phyloP scores from a whole-genome alignment of 2,329 filamentous ascomycete species.

The Fusarium sp. region DNA sequence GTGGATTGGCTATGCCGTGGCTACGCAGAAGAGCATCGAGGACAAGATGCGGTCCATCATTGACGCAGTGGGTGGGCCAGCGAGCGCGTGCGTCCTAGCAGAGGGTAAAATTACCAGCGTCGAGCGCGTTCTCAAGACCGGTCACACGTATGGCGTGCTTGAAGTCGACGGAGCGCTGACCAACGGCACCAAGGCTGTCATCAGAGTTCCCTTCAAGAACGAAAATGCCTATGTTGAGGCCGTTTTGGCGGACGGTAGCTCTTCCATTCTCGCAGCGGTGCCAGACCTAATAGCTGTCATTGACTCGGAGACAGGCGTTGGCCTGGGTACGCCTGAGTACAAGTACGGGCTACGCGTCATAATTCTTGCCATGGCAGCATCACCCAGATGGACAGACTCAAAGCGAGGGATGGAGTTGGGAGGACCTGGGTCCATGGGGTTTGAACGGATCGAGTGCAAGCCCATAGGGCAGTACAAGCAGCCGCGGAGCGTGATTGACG shows the following conservation, averaged over 20 bases:
- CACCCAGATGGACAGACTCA: slow-evolving; percentile 65
- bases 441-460: slow-evolving; percentile 58
- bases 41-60: slow-evolving; percentile 53
- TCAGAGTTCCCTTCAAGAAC: slow-evolving; percentile 60
- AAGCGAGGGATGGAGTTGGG: slow-evolving; percentile 61
- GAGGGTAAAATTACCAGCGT: slow-evolving; percentile 43
- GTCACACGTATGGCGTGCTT: slow-evolving; percentile 55
- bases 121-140: slow-evolving; percentile 59
- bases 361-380: slow-evolving; percentile 66
- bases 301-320: slow-evolving; percentile 51
- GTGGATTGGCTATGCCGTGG: slow-evolving; percentile 62
- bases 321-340: slow-evolving; percentile 54
- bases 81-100: slow-evolving; percentile 38
- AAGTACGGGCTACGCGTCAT: slow-evolving; percentile 48
- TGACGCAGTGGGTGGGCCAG: slow-evolving; percentile 52
- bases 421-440: slow-evolving; percentile 53
- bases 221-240: neutral
- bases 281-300: slow-evolving; percentile 57
- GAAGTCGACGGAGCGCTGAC: slow-evolving; percentile 52
- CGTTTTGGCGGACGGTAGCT: slow-evolving; percentile 4
- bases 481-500: slow-evolving; percentile 64
- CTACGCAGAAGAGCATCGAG: slow-evolving; percentile 49
- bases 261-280: slow-evolving; percentile 50
- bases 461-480: slow-evolving; percentile 64
- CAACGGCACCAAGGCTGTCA: slow-evolving; percentile 35